phyloP scores from a whole-genome alignment of 305 asterid genomes.

The Nicotiana rustica region DNA sequence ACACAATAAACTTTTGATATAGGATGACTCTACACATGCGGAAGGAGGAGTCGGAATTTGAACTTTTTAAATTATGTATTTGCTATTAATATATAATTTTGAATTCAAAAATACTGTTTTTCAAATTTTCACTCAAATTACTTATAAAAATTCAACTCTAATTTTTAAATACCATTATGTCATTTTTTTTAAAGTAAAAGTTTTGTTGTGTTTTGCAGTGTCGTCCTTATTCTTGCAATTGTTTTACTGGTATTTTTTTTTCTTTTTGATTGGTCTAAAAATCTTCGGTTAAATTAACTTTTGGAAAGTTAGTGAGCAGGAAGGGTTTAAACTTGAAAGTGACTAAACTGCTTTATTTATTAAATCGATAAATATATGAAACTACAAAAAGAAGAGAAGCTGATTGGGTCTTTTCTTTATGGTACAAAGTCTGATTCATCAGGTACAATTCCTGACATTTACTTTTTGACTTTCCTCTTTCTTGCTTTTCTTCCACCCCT shows the following conservation, averaged over 20 bases:
- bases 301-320: not conserved
- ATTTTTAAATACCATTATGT: no score
- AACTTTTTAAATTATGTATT: no score
- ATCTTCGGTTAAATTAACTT: not conserved
- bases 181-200: no score
- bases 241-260: not conserved
- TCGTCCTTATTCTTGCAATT: not conserved
- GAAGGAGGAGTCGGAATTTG: no score
- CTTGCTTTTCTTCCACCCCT: not conserved
- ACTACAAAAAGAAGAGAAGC: slow-evolving; percentile 37
- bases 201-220: not conserved
- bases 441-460: not conserved
- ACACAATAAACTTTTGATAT: no score
- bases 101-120: no score
- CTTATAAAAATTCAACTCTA: no score
- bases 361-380: slow-evolving; percentile 28
- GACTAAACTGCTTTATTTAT: slow-evolving; percentile 9
- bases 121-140: no score
- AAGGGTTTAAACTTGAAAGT: not conserved
- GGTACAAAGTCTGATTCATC: not conserved
- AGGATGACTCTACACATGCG: no score
- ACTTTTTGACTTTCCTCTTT: not conserved
- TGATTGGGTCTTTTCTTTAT: slow-evolving; percentile 30
- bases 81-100: no score
- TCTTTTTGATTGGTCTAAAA: not conserved